Evolutionary conservation across 2,329 filamentous ascomycete genomes (phyloP).

Genomic region (Cucurbitaria berberidis): DNA sequence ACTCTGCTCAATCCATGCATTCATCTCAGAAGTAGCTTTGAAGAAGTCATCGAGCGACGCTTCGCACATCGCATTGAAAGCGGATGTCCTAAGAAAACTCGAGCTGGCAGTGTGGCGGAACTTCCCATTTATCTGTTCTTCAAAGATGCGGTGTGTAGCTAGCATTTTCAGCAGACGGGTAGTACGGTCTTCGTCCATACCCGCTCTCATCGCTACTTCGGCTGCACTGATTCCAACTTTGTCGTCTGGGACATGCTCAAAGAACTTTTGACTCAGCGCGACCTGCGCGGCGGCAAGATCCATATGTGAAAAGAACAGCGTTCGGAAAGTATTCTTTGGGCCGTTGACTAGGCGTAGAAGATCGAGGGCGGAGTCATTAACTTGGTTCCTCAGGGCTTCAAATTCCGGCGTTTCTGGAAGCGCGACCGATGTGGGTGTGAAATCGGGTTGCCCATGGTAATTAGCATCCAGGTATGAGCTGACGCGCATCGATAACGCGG

Average conservation of each 20-base stretch:
- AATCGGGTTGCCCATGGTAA: slow-evolving; percentile 1
- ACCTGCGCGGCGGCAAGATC: slow-evolving; percentile 17
- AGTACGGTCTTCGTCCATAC: slow-evolving; percentile 29
- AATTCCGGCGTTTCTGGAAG: slow-evolving; percentile 8
- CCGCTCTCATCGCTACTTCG: slow-evolving; percentile 18
- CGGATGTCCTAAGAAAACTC: not conserved
- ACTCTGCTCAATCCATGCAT: not conserved
- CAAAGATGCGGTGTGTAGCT: slow-evolving; percentile 29
- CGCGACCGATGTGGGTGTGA: not conserved
- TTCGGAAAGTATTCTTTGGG: slow-evolving; percentile 7
- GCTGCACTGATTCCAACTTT: not conserved
- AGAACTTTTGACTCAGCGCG: slow-evolving; percentile 11
- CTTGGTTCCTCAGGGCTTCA: slow-evolving; percentile 7
- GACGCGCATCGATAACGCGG: not conserved
- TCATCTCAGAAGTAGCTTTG: slow-evolving; percentile 4
- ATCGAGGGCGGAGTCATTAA: slow-evolving; percentile 12
- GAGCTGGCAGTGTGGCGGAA: slow-evolving; percentile 9
- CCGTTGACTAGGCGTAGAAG: slow-evolving; percentile 14
- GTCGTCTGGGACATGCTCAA: slow-evolving; percentile 10
- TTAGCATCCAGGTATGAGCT: not conserved
- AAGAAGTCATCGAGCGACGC: slow-evolving; percentile 4
- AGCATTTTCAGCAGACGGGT: slow-evolving; percentile 26
- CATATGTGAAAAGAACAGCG: slow-evolving; percentile 1
- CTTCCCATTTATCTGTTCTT: slow-evolving; percentile 17
- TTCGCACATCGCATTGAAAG: slow-evolving; percentile 3